A percentile compares a stretch with the other conserved stretches of the same genome.
phyloP scores from a whole-genome alignment of 179 eudicot species.

The Beta lomatogona region DNA sequence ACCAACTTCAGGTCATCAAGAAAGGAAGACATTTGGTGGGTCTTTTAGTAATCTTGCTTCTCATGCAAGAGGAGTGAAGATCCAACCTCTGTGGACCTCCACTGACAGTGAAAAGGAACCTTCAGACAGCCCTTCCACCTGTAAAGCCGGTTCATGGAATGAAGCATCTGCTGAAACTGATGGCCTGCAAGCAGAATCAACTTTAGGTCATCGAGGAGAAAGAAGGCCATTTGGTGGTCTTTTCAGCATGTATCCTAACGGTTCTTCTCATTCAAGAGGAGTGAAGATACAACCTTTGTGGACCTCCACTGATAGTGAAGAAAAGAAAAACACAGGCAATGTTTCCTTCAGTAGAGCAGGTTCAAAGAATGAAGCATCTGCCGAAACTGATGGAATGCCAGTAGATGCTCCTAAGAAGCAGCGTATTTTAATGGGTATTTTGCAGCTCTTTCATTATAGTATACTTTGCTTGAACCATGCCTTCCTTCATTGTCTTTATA shows the following conservation, averaged over 20 bases:
- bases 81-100: constrained; percentile 57
- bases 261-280: constrained; percentile 31
- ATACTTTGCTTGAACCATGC: neutral
- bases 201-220: constrained; percentile 24
- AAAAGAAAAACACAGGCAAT: constrained; percentile 40
- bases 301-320: constrained; percentile 60
- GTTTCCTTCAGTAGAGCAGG: constrained; percentile 30
- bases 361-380: constrained; percentile 61
- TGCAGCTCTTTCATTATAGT: neutral
- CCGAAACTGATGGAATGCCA: constrained; percentile 64
- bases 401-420: constrained; percentile 39
- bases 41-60: constrained; percentile 21
- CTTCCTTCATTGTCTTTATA: constrained; percentile 8
- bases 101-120: constrained; percentile 52
- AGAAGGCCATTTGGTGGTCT: constrained; percentile 31
- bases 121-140: constrained; percentile 32
- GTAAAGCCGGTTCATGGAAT: constrained; percentile 41
- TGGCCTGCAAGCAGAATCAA: constrained; percentile 44
- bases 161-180: constrained; percentile 76
- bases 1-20: constrained; percentile 23
- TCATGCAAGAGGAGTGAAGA: constrained; percentile 43
- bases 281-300: constrained; percentile 56
- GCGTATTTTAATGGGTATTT: constrained; percentile 42
- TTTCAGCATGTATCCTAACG: constrained; percentile 27
- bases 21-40: constrained; percentile 33